Conservation (phyloP, 208 protist genomes). For the Leishmania mexicana region DNA sequence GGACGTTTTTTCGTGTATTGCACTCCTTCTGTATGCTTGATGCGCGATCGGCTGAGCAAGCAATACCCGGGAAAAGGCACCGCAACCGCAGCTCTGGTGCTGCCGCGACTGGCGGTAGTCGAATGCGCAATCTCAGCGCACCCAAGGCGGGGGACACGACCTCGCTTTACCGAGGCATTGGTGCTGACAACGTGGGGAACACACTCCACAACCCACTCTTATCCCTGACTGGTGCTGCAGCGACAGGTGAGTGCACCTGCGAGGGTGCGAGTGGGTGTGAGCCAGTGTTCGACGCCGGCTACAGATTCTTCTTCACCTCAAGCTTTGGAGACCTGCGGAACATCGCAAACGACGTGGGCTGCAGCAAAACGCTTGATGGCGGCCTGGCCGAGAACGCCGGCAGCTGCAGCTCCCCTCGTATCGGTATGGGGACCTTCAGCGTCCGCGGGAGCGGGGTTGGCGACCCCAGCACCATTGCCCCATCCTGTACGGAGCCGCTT, state of each 20-base stretch:
- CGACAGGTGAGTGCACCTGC: background rate
- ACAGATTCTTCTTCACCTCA: conserved; percentile 29
- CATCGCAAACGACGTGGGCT: conserved; percentile 16
- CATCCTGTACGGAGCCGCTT: background rate
- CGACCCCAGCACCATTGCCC: background rate
- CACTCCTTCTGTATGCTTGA: conserved; percentile 33
- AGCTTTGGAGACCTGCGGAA: conserved; percentile 31
- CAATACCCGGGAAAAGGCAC: background rate
- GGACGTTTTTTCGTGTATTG: conserved; percentile 32
- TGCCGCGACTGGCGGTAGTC: background rate
- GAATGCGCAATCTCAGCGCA: background rate
- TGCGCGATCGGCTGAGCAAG: background rate
- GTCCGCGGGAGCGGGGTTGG: conserved; percentile 11
- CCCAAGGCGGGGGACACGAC: conserved; percentile 10
- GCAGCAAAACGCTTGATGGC: background rate
- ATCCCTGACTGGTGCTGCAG: background rate
- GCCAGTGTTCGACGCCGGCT: conserved; percentile 22
- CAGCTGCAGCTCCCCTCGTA: conserved; percentile 13
- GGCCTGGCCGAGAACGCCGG: conserved; percentile 4
- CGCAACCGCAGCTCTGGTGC: background rate
- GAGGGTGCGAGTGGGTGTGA: background rate
- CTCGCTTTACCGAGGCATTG: conserved; percentile 6
- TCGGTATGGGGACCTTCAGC: background rate
- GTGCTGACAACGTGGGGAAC: background rate
- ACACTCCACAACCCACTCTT: too few relatives aligned